Evolutionary conservation across 1,284 basidiomycete genomes (phyloP), one percentile per base, ranked within the genome.

Genomic region (Irpex sp.): DNA sequence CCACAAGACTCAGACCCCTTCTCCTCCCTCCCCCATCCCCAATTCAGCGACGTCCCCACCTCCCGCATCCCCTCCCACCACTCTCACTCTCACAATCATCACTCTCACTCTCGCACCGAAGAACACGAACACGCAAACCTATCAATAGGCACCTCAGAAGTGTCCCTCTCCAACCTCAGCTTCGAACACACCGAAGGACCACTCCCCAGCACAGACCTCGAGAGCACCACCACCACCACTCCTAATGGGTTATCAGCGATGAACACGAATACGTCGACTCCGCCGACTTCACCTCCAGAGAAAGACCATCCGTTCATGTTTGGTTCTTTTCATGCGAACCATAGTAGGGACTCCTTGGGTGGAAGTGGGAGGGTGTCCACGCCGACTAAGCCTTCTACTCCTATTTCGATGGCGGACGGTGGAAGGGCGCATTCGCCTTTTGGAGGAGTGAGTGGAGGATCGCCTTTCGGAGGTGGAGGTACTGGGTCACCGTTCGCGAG

Each of bases 121-220:
- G 53, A 55, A 11, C 31, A 15, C 7, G 53, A 55, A 11, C 31
- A 15, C 7, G 53, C 53, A 7, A 55, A 55, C 31, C 31, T 55
- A 9, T 55, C 53, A 5, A 55, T 55, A 31, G 53, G 53, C n/a
- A 64, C 71, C 55, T 70, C 73, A 21, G 72, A 72, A 36, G 66
- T 70, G 9, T 72, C 72, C 5, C 63, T 73, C 15, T 64, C 67
- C 19, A 71, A 68, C 8, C 65, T 74, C 4, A 71, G 70, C 19
- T 70, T 70, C 4, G 56, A 64, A n/a, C 62, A 59, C 1, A n/a
- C n/a, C n/a, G n/a, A n/a, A n/a, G 65, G 57, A 9, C 65, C 66
- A 3, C 51, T 59, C 56, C 62, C 62, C 4, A 61, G 65, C 47
- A 58, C 59, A 4, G 59, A 63, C 5, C 31, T 31, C 17, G 53